Evolutionary conservation across 495 filamentous ascomycete genomes (phyloP).

Genomic region (Tetracladium marchalianum): DNA sequence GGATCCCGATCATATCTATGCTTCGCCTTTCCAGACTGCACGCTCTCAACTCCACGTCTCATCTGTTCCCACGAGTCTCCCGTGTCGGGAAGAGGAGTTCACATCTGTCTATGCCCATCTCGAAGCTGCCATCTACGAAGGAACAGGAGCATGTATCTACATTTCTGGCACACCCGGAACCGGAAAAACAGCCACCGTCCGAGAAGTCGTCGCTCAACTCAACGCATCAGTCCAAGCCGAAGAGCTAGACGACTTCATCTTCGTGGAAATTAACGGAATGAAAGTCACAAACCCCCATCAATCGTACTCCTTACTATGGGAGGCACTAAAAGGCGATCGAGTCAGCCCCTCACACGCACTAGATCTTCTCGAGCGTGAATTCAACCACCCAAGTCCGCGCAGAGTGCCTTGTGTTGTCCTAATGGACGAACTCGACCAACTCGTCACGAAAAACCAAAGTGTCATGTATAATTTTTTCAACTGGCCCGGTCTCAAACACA

Average conservation of each 20-base stretch:
- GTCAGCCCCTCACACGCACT: conserved; percentile 89
- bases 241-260: conserved; percentile 97
- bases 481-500: conserved; percentile 91
- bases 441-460: conserved; percentile 93
- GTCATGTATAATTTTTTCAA: conserved; percentile 99
- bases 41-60: conserved; percentile 87
- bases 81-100: conserved; percentile 90
- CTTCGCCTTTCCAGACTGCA: conserved; percentile 85
- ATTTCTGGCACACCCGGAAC: conserved; percentile 99
- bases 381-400: conserved; percentile 78
- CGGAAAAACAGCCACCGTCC: conserved; percentile 95
- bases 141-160: conserved; percentile 91
- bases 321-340: conserved; percentile 86
- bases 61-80: conserved; percentile 76
- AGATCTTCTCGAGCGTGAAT: conserved; percentile 82
- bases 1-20: conserved; percentile 63
- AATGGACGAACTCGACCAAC: conserved; percentile 98
- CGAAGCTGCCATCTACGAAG: conserved; percentile 88
- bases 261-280: conserved; percentile 99
- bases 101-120: conserved; percentile 85
- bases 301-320: conserved; percentile 91
- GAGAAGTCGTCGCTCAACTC: conserved; percentile 85
- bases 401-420: conserved; percentile 92
- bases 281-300: conserved; percentile 98
- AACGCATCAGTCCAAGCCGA: conserved; percentile 77